Evolutionary conservation across 169 alveolate species (phyloP).

Genomic region (Plasmodium gallinaceum): DNA sequence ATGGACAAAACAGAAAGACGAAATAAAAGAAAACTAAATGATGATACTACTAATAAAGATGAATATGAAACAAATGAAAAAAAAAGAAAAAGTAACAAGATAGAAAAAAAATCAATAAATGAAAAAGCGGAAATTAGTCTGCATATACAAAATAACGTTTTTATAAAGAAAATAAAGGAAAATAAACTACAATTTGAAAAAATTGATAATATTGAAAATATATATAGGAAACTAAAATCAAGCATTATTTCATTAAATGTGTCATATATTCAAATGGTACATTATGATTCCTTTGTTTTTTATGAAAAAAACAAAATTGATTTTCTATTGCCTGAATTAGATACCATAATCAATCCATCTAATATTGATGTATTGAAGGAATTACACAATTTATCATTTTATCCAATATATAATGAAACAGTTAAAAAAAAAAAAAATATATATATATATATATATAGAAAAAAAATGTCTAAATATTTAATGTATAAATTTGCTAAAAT

Average conservation of each 20-base stretch:
- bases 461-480: not conserved
- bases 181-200: slow-evolving; percentile 52
- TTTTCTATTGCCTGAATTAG: slow-evolving; percentile 68
- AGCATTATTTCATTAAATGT: slow-evolving; percentile 47
- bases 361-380: slow-evolving; percentile 51
- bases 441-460: too few species aligned
- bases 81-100: slow-evolving; percentile 40
- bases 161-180: slow-evolving; percentile 43
- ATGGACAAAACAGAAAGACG: slow-evolving; percentile 42
- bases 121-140: slow-evolving; percentile 23
- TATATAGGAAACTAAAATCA: slow-evolving; percentile 53
- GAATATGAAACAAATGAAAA: slow-evolving; percentile 35
- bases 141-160: slow-evolving; percentile 49
- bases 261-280: slow-evolving; percentile 63
- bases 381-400: slow-evolving; percentile 42
- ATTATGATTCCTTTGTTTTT: slow-evolving; percentile 61
- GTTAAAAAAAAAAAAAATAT: slow-evolving; percentile 50
- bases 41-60: slow-evolving; percentile 6
- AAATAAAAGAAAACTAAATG: slow-evolving; percentile 44
- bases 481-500: not conserved
- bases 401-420: slow-evolving; percentile 52
- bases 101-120: slow-evolving; percentile 39
- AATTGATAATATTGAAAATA: slow-evolving; percentile 27
- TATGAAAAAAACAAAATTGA: slow-evolving; percentile 74
- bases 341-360: slow-evolving; percentile 44